Percentiles rank a stretch among this genome's conserved stretches.
These are phyloP conservation scores for Lentinula sp. DNA, from an alignment of 768 basidiomycete genomes.

Conservation along the genomic window DNA sequence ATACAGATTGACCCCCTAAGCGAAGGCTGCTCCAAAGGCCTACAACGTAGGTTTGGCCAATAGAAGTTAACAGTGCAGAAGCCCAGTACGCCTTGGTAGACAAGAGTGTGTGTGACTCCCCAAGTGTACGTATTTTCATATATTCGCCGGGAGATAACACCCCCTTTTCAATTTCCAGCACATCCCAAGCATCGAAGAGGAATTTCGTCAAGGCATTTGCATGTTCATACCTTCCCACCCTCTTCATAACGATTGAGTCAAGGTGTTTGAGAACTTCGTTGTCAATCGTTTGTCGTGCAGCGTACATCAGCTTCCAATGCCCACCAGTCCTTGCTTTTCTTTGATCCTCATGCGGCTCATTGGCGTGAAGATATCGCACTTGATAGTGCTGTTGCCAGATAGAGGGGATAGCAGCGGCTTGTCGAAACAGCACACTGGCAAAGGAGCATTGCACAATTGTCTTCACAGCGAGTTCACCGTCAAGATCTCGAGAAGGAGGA, in stretches of 20 bases:
- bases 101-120: slow-evolving; percentile 2
- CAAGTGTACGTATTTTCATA: background rate
- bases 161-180: slow-evolving; percentile 31
- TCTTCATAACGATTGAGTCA: slow-evolving; percentile 30
- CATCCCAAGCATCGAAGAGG: slow-evolving; percentile 54
- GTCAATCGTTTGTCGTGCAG: slow-evolving; percentile 39
- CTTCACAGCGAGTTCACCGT: background rate
- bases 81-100: slow-evolving; percentile 49
- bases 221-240: slow-evolving; percentile 29
- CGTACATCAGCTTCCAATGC: slow-evolving; percentile 44
- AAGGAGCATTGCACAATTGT: slow-evolving; percentile 35
- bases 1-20: slow-evolving; percentile 9
- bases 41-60: slow-evolving; percentile 37
- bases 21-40: slow-evolving; percentile 26
- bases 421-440: slow-evolving; percentile 31
- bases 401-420: slow-evolving; percentile 31
- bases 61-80: slow-evolving; percentile 30
- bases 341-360: slow-evolving; percentile 26
- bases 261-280: slow-evolving; percentile 30
- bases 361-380: slow-evolving; percentile 38
- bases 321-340: slow-evolving; percentile 21
- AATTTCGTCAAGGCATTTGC: slow-evolving; percentile 33
- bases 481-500: background rate
- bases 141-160: background rate
- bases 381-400: slow-evolving; percentile 53